Base-by-base conservation (phyloP, 225 moss, liverwort and hornwort species). In the Marchantia polymorpha region DNA sequence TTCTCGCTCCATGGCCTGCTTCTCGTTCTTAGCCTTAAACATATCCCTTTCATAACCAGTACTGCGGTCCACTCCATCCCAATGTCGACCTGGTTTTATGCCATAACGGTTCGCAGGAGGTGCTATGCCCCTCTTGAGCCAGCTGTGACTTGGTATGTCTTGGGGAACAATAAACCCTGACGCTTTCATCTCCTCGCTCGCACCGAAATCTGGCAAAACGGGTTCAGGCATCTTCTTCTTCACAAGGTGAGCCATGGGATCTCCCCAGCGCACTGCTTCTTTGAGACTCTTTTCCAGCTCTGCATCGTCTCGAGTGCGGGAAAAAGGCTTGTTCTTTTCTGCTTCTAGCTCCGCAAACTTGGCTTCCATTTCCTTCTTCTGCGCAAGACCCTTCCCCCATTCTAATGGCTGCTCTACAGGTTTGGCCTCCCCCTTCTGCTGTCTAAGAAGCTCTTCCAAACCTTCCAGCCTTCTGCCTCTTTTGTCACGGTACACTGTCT, bases 231-330 rank as follows among this genome's bases (percentile, higher is more conserved):
- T 80, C 72, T 92, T 94, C 55, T 69, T 74, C 78, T 95, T 99
- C 19, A 95, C 97, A 47, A 99, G 90, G 69, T 99, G 95, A 17
- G 97, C 97, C 97, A 99, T 99, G 1, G 96, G 96, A 91, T 97
- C 96, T 74, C 94, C 96, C 81, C 92, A 97, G 1, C 96, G 91
- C 55, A 90, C 31, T 79, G 89, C 84, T 73, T 91, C 95, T 82
- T 83, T 93, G 22, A 88, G 81, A 68, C 86, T 74, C 72, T 90
- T 92, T 70, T 99, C 97, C 47, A 92, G 84, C 75, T 99, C 97
- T 72, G 92, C 89, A 83, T 99, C 97, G 81, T 99, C 94, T 80
- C 95, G 90, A 50, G 91, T 85, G 12, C 97, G 92, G 19, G 97
- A 93, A 78, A 95, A 99, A 0, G 97, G 97, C 64, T 91, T 95